Evolutionary conservation across 352 stramenopile genomes (phyloP).

Genomic region (Phytophthora syringae): DNA sequence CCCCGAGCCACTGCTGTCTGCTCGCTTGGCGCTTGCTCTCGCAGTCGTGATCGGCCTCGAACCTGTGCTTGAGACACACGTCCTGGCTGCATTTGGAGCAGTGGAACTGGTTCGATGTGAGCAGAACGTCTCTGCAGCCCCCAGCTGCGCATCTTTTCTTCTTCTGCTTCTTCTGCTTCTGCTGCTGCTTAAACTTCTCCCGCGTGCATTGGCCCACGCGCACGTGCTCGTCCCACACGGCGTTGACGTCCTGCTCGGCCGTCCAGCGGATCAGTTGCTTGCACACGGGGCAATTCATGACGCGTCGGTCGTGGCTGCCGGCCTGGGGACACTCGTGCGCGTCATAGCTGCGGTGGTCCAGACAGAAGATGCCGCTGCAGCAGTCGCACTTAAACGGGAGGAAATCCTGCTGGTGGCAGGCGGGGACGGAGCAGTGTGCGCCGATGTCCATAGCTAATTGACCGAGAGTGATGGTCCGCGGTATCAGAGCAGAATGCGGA

Average conservation of each 20-base stretch:
- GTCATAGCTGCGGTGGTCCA: slow-evolving; percentile 85
- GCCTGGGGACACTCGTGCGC: slow-evolving; percentile 72
- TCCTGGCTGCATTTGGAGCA: slow-evolving; percentile 72
- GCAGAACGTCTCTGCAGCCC: slow-evolving; percentile 64
- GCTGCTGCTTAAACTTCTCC: slow-evolving; percentile 41
- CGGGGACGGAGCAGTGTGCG: slow-evolving; percentile 66
- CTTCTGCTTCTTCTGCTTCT: slow-evolving; percentile 61
- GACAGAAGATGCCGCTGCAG: slow-evolving; percentile 80
- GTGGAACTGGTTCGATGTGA: slow-evolving; percentile 75
- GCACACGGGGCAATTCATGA: slow-evolving; percentile 79
- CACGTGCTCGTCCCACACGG: slow-evolving; percentile 76
- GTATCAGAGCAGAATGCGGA: slow-evolving; percentile 11
- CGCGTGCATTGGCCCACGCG: slow-evolving; percentile 57
- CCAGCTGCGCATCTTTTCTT: slow-evolving; percentile 73
- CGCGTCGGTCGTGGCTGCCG: slow-evolving; percentile 68
- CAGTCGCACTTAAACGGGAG: slow-evolving; percentile 89
- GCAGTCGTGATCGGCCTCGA: slow-evolving; percentile 77
- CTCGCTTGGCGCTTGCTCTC: slow-evolving; percentile 39
- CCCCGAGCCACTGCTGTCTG: slow-evolving; percentile 57
- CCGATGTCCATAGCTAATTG: slow-evolving; percentile 68
- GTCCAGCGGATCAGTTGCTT: slow-evolving; percentile 74
- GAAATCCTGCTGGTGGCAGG: slow-evolving; percentile 85
- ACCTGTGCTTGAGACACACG: slow-evolving; percentile 80
- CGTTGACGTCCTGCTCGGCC: slow-evolving; percentile 75
- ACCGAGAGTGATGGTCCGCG: neutral